Conservation (phyloP, 2,329 filamentous ascomycete species). For the Phoma herbarum region DNA sequence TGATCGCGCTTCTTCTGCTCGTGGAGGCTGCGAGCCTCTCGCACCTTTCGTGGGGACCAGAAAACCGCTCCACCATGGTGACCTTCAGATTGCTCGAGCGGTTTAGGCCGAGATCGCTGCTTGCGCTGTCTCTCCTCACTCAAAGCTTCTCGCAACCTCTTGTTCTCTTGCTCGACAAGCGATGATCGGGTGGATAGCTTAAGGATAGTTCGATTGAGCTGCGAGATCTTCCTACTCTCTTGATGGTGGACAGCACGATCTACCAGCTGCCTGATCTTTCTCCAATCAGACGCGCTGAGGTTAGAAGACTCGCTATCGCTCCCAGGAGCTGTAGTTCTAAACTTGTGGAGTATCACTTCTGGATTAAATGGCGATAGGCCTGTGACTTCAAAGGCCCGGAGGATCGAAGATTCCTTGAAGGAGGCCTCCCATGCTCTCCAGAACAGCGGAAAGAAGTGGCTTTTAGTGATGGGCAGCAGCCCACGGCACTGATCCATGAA, state of each 20-base stretch:
- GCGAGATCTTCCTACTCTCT: constrained; percentile 1
- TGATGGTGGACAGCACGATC: neutral
- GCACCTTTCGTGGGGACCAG: neutral
- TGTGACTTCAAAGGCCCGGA: too few relatives aligned
- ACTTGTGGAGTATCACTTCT: neutral
- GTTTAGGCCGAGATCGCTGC: neutral
- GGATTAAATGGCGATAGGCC: neutral
- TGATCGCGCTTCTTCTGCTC: too few relatives aligned
- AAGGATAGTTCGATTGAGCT: neutral
- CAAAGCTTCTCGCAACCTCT: neutral
- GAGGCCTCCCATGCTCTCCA: too few relatives aligned
- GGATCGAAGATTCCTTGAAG: too few relatives aligned
- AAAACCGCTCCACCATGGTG: neutral
- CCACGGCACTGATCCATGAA: neutral
- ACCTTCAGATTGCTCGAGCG: neutral
- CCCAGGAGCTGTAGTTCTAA: neutral
- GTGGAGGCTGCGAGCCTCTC: neutral
- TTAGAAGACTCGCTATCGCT: neutral
- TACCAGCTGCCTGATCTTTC: neutral
- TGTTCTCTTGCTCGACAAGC: neutral
- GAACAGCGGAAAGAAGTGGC: too few relatives aligned
- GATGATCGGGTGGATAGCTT: neutral
- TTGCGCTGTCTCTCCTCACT: neutral
- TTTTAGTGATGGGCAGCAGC: neutral
- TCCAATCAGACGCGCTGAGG: neutral